A percentile compares a stretch with the other conserved stretches of the same genome.
Evolutionary conservation across 2,329 filamentous ascomycete species (phyloP).

Genomic region (Colletotrichum sp.): DNA sequence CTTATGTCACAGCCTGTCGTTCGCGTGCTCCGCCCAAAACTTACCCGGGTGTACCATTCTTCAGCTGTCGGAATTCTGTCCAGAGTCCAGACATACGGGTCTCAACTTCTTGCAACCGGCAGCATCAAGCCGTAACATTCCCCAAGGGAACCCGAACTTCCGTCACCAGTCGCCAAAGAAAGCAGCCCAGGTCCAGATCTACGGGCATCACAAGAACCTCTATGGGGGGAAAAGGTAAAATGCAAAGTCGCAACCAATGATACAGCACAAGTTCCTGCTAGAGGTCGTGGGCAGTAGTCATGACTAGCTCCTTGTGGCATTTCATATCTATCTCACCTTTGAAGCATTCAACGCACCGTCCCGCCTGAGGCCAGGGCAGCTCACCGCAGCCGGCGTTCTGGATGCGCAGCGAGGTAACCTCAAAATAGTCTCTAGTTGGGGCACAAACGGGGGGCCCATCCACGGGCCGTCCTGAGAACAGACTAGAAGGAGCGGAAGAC

Average conservation of each 20-base stretch:
- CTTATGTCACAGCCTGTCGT: neutral
- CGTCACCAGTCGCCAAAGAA: neutral
- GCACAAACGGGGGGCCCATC: neutral
- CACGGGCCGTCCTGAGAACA: neutral
- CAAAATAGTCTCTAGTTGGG: neutral
- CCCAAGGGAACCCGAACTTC: neutral
- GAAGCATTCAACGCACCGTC: neutral
- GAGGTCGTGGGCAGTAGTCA: neutral
- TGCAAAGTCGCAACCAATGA: neutral
- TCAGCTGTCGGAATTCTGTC: neutral
- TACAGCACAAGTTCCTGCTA: neutral
- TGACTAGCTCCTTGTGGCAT: neutral
- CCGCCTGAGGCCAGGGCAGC: neutral
- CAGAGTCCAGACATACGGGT: neutral
- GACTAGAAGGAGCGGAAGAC: neutral
- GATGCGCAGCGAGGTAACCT: neutral
- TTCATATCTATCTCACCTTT: neutral
- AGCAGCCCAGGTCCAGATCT: neutral
- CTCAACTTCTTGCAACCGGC: neutral
- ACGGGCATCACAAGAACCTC: neutral
- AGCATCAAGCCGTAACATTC: neutral
- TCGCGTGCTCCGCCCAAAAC: neutral
- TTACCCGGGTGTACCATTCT: neutral
- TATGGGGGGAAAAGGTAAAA: neutral
- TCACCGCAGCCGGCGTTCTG: neutral